Evolutionary conservation across 176 grass and related monocot genomes (phyloP), one percentile per base, ranked within the genome.

Genomic region (Canna indica): DNA sequence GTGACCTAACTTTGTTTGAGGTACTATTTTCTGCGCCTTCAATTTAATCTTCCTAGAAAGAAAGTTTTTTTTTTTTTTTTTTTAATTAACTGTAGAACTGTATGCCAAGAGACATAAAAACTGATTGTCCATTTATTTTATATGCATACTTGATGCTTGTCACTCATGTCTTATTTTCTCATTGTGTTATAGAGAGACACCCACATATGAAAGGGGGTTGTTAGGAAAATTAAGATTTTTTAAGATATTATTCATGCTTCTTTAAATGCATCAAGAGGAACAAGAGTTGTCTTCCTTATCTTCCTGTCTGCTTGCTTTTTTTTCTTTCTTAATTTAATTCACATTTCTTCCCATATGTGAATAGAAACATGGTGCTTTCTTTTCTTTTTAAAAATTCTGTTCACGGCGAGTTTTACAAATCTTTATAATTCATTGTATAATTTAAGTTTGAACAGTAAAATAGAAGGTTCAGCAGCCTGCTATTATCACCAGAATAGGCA

Each of bases 1-100:
- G 54, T 71, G 69, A 71, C 36, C 46, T 71, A 13, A 71, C 69
- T n/a, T 35, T 71, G 47, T 71, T 47, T 52, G 69, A 71, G 69
- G 69, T 71, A 71, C 38, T 48, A 29, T 28, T 9, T 24, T 71
- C 29, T 53, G 8, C 46, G 34, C 14, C 30, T 71, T 54, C 27
- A 13, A 36, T 54, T 52, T 18, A 41, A 39, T 10, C 35, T 39
- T 7, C 35, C 9, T 25, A 38, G 35, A 12, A 24, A 24, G 20
- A 38, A 9, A 39, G 2, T 13, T 10, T 5, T 38, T 53, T n/a
- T 56, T 56, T 46, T 46, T 7, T 12, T 46, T 46, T n/a, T 54
- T n/a, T 54, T 5, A 54, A n/a, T 63, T 3, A 33, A 17, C 14
- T 62, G 5, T 18, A 20, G 14, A 18, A 63, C 5, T 1, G 14